Evolutionary conservation across 495 filamentous ascomycete genomes (phyloP).

Genomic region (Lentithecium fluviatile): DNA sequence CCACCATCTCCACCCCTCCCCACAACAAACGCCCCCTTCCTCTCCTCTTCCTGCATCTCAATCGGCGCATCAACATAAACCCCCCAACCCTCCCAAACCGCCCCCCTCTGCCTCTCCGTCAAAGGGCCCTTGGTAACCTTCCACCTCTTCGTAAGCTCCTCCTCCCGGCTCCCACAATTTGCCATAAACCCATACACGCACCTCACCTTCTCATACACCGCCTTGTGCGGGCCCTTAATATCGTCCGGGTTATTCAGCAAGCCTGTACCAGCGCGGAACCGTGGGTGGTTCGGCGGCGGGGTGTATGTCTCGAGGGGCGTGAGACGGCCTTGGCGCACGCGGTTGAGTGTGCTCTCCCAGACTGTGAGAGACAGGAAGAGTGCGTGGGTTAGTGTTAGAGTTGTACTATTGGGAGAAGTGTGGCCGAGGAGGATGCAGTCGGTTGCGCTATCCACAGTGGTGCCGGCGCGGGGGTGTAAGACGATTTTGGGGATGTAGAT

Average conservation of each 20-base stretch:
- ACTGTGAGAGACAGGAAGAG: not conserved
- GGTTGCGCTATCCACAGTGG: not conserved
- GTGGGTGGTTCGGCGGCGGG: not conserved
- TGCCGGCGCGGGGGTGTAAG: not conserved
- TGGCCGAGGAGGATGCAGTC: not conserved
- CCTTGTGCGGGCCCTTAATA: not conserved
- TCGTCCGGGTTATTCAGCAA: not conserved
- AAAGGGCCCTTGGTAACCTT: not conserved
- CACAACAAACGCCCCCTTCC: conserved; percentile 5
- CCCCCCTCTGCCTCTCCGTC: conserved; percentile 4
- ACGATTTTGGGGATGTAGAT: conserved; percentile 18
- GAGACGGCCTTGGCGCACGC: not conserved
- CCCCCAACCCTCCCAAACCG: conserved; percentile 31
- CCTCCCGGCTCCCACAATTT: conserved; percentile 3
- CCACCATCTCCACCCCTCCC: not conserved
- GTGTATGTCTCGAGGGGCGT: not conserved
- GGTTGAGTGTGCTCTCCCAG: not conserved
- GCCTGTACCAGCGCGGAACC: not conserved
- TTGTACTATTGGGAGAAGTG: not conserved
- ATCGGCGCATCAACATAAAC: conserved; percentile 1
- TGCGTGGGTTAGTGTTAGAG: not conserved
- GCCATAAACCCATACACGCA: conserved; percentile 8
- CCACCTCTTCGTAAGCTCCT: conserved; percentile 27
- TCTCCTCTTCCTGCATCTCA: conserved; percentile 6
- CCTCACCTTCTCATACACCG: conserved; percentile 10